These are phyloP conservation scores for Talaromyces adpressus DNA, from an alignment of 495 filamentous ascomycete species.

Conservation along the genomic window DNA sequence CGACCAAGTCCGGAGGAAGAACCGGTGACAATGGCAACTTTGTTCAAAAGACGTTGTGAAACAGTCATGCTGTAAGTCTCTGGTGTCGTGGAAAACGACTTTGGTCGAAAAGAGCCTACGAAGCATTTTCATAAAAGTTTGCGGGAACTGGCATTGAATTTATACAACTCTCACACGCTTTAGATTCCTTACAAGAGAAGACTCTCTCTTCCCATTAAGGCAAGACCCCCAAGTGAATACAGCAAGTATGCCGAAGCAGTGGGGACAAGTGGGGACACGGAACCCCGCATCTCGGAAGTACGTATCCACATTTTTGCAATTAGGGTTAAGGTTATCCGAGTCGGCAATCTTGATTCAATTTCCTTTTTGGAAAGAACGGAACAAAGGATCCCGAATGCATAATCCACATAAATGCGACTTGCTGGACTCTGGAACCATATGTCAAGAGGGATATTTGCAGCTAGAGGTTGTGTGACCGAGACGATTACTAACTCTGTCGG, in stretches of 20 bases:
- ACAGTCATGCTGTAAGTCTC: background rate
- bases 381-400: background rate
- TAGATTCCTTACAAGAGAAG: background rate
- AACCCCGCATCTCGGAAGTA: background rate
- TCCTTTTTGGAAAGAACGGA: background rate
- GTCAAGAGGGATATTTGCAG: too few relatives aligned
- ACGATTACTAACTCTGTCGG: too few relatives aligned
- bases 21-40: constrained; percentile 59
- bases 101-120: background rate
- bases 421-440: too few relatives aligned
- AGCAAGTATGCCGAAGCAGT: background rate
- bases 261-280: background rate
- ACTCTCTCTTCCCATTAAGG: background rate
- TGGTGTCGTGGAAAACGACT: background rate
- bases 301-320: background rate
- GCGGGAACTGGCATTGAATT: background rate
- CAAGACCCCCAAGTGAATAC: background rate
- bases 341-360: background rate
- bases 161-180: background rate
- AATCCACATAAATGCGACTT: background rate
- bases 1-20: constrained; percentile 60
- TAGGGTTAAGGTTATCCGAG: background rate
- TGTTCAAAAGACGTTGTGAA: constrained; percentile 23
- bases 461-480: too few relatives aligned
- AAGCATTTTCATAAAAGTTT: background rate